These are phyloP conservation scores for Hypomyces perniciosus DNA, from an alignment of 2,329 filamentous ascomycete genomes.

Conservation along the genomic window DNA sequence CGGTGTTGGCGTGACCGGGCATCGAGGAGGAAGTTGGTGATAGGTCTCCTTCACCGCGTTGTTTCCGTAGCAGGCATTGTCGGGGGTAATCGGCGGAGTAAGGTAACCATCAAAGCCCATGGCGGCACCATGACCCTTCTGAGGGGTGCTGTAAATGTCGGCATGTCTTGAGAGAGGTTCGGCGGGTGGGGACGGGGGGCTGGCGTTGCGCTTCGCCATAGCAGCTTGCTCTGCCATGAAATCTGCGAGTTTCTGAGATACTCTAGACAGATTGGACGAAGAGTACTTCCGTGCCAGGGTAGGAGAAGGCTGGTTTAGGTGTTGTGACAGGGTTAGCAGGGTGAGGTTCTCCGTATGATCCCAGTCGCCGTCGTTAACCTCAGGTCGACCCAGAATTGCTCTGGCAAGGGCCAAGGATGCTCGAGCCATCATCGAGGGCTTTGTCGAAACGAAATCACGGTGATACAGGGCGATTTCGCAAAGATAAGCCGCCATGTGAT, in stretches of 20 bases:
- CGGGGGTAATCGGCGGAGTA: slow-evolving; percentile 80
- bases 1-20: slow-evolving; percentile 58
- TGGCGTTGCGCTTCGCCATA: slow-evolving; percentile 41
- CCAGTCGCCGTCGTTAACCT: slow-evolving; percentile 72
- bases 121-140: slow-evolving; percentile 63
- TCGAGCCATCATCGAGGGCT: slow-evolving; percentile 84
- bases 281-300: slow-evolving; percentile 57
- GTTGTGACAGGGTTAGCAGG: slow-evolving; percentile 52
- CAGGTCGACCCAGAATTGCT: slow-evolving; percentile 75
- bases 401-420: slow-evolving; percentile 80
- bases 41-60: slow-evolving; percentile 43
- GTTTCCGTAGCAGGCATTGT: slow-evolving; percentile 52
- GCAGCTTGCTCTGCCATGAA: slow-evolving; percentile 56
- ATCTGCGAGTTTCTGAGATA: slow-evolving; percentile 50
- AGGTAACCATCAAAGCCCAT: slow-evolving; percentile 68
- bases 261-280: slow-evolving; percentile 45
- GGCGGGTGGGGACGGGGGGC: slow-evolving; percentile 55
- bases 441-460: slow-evolving; percentile 90
- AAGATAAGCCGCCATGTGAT: slow-evolving; percentile 92
- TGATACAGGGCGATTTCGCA: slow-evolving; percentile 94
- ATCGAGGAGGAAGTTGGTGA: slow-evolving; percentile 45
- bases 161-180: slow-evolving; percentile 47
- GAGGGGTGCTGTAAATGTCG: slow-evolving; percentile 69
- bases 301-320: slow-evolving; percentile 52
- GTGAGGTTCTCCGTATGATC: slow-evolving; percentile 65